A percentile compares a stretch with the other conserved stretches of the same genome.
Conservation (phyloP, 2,329 filamentous ascomycete genomes). For the Pyrenochaeta sp. region DNA sequence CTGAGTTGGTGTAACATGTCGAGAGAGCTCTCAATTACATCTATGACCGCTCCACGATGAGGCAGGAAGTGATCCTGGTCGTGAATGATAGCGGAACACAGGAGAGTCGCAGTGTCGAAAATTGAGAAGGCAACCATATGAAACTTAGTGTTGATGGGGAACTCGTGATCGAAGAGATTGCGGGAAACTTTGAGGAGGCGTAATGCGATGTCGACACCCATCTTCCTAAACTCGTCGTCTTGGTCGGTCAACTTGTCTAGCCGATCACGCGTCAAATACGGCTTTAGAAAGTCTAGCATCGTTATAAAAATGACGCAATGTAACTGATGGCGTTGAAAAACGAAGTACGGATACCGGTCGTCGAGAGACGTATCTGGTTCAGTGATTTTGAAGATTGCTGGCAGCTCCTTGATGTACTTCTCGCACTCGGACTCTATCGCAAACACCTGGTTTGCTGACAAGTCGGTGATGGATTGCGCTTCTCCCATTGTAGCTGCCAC, state of each 20-base stretch:
- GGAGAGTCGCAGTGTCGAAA: slow-evolving; percentile 61
- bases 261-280: slow-evolving; percentile 53
- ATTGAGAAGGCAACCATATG: slow-evolving; percentile 61
- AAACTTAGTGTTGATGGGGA: slow-evolving; percentile 59
- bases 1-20: slow-evolving; percentile 43
- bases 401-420: slow-evolving; percentile 56
- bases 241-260: slow-evolving; percentile 35
- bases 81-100: slow-evolving; percentile 63
- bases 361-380: slow-evolving; percentile 57
- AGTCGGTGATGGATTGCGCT: slow-evolving; percentile 17
- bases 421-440: slow-evolving; percentile 50
- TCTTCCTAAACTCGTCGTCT: slow-evolving; percentile 52
- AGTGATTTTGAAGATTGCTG: slow-evolving; percentile 51
- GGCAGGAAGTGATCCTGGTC: slow-evolving; percentile 55
- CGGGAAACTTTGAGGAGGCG: slow-evolving; percentile 54
- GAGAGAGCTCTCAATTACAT: slow-evolving; percentile 48
- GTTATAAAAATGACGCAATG: slow-evolving; percentile 57
- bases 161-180: slow-evolving; percentile 55
- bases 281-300: slow-evolving; percentile 57
- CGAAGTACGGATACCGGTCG: slow-evolving; percentile 52
- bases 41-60: slow-evolving; percentile 52
- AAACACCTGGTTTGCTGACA: slow-evolving; percentile 34
- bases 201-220: slow-evolving; percentile 57
- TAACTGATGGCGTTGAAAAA: slow-evolving; percentile 58
- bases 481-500: slow-evolving; percentile 37